phyloP scores from a whole-genome alignment of 441 rosid species.

The Adansonia gregorii region DNA sequence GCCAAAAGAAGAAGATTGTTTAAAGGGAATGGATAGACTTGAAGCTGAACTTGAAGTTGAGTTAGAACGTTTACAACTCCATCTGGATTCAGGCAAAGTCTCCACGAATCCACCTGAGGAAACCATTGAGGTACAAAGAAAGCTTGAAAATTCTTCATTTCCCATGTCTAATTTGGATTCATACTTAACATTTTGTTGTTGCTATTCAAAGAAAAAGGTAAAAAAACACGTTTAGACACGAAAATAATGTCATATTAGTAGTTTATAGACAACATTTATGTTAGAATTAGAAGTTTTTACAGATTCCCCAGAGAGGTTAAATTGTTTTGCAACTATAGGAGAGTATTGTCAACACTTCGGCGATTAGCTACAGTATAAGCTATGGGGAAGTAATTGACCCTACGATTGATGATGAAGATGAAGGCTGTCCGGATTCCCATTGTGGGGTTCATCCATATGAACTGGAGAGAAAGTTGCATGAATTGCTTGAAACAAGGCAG shows the following conservation, averaged over 20 bases:
- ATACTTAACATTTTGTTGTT: not conserved
- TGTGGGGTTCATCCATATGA: constrained; percentile 64
- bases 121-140: constrained; percentile 37
- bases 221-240: not conserved
- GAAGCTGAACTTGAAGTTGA: constrained; percentile 84
- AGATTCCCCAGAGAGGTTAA: not conserved
- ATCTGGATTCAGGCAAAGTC: constrained; percentile 45
- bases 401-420: constrained; percentile 25
- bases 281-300: not conserved
- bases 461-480: constrained; percentile 68
- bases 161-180: not conserved
- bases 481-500: constrained; percentile 67
- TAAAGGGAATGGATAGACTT: constrained; percentile 60
- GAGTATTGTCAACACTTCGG: constrained; percentile 22
- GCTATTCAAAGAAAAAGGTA: not conserved
- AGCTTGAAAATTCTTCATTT: not conserved
- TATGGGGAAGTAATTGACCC: constrained; percentile 53
- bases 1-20: constrained; percentile 34
- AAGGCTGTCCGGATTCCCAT: constrained; percentile 31
- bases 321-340: constrained; percentile 14
- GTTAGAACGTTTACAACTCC: constrained; percentile 59
- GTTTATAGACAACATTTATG: not conserved
- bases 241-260: not conserved
- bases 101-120: constrained; percentile 30
- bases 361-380: constrained; percentile 32